Conservation (phyloP, 148 eudicot species). For the Vaccinium macrocarpon region DNA sequence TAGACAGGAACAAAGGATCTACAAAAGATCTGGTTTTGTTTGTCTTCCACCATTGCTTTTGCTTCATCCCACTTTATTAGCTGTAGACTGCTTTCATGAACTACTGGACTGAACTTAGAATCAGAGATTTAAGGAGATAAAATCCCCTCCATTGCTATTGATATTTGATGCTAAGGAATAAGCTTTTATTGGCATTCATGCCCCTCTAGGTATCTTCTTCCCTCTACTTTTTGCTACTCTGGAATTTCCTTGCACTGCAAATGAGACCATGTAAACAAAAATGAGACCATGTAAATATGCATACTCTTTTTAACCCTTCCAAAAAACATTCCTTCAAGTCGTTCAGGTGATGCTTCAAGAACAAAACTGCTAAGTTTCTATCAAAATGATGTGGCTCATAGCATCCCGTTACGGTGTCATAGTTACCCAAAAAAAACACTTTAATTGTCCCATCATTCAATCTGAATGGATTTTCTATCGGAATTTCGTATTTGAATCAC, state of each 20-base stretch:
- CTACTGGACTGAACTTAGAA: slow-evolving; percentile 3
- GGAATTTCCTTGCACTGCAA: not conserved
- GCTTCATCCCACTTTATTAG: slow-evolving; percentile 2
- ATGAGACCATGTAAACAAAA: not conserved
- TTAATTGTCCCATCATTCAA: not conserved
- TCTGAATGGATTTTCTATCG: not conserved
- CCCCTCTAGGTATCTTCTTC: not conserved
- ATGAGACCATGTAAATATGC: not conserved
- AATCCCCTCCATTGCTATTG: not conserved
- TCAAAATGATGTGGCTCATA: not conserved
- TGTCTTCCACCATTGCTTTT: slow-evolving; percentile 11
- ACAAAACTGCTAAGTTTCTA: not conserved
- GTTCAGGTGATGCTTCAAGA: not conserved
- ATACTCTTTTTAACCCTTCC: not conserved
- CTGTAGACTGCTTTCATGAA: not conserved
- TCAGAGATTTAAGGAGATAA: not conserved
- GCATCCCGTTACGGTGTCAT: not conserved
- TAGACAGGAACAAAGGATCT: slow-evolving; percentile 19
- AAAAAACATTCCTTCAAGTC: no score
- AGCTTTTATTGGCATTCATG: slow-evolving; percentile 13
- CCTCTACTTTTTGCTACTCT: not conserved
- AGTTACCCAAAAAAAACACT: not conserved
- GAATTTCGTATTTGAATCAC: not conserved
- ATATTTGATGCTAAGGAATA: slow-evolving; percentile 11
- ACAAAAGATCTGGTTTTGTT: slow-evolving; percentile 18